Evolutionary conservation across 2,329 filamentous ascomycete species (phyloP).

Genomic region (Nemania diffusa): DNA sequence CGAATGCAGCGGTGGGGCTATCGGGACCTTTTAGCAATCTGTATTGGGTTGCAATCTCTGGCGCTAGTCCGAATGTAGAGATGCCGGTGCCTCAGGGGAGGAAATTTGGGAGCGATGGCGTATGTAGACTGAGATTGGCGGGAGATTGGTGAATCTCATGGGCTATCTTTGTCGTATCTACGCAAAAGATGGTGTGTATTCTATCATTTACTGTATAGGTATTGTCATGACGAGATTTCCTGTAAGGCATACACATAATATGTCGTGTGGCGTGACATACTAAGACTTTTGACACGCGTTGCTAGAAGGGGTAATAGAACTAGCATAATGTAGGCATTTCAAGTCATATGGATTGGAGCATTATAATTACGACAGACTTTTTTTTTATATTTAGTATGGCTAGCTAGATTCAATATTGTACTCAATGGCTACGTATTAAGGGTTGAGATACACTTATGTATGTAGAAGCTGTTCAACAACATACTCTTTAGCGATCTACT

Average conservation of each 20-base stretch:
- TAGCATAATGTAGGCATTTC: not conserved
- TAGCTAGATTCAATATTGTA: too few species aligned
- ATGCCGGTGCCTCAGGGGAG: not conserved
- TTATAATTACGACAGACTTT: not conserved
- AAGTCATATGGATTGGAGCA: not conserved
- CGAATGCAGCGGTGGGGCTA: not conserved
- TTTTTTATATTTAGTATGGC: conserved; percentile 3
- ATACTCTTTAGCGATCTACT: too few species aligned
- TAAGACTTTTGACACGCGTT: too few species aligned
- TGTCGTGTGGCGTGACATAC: too few species aligned
- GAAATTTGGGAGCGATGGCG: conserved; percentile 5
- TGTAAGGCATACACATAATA: too few species aligned
- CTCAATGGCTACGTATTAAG: not conserved
- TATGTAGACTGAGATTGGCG: not conserved
- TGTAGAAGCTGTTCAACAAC: not conserved
- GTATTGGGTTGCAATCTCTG: conserved; percentile 14
- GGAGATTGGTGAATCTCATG: not conserved
- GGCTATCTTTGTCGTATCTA: too few species aligned
- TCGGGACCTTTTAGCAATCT: not conserved
- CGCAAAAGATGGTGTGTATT: too few species aligned
- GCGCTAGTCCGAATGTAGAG: not conserved
- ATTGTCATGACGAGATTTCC: too few species aligned
- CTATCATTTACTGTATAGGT: too few species aligned
- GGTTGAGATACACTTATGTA: not conserved
- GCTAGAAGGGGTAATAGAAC: not conserved